phyloP scores from a whole-genome alignment of 345 rosid genomes.

The Gossypioides kirkii region DNA sequence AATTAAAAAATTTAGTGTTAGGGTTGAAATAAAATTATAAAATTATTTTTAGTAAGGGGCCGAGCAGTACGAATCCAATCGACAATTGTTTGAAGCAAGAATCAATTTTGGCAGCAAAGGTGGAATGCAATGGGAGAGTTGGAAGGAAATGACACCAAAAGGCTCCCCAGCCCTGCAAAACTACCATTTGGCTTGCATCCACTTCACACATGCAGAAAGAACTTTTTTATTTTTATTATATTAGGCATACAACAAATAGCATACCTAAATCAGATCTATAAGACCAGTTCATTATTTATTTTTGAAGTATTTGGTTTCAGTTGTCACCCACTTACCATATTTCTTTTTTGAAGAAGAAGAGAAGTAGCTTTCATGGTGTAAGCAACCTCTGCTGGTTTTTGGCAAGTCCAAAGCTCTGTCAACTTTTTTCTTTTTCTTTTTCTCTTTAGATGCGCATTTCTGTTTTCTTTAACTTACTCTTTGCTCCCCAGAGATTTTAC shows the following conservation, averaged over 20 bases:
- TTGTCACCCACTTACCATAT: conserved; percentile 11
- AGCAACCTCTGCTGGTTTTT: conserved; percentile 8
- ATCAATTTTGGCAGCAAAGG: background rate
- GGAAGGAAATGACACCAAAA: too few relatives aligned
- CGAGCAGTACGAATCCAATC: background rate
- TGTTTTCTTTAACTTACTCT: background rate
- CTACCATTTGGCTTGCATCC: background rate
- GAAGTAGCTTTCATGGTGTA: conserved; percentile 29
- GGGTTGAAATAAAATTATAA: too few relatives aligned
- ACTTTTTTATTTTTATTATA: background rate
- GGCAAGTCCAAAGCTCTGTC: conserved; percentile 27
- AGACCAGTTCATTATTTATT: background rate
- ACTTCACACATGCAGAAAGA: background rate
- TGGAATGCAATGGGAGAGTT: too few relatives aligned
- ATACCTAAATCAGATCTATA: conserved; percentile 18
- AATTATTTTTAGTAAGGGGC: too few relatives aligned
- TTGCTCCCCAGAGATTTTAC: conserved; percentile 6
- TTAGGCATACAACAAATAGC: background rate
- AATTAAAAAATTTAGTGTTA: too few relatives aligned
- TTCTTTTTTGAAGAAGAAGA: background rate
- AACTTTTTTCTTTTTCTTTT: conserved; percentile 5
- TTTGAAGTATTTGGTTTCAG: background rate
- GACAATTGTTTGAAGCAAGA: too few relatives aligned
- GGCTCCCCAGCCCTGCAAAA: background rate
- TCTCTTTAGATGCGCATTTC: background rate